These are phyloP conservation scores for Hemerocallis citrina DNA, from an alignment of 106 monocot genomes.

Conservation along the genomic window DNA sequence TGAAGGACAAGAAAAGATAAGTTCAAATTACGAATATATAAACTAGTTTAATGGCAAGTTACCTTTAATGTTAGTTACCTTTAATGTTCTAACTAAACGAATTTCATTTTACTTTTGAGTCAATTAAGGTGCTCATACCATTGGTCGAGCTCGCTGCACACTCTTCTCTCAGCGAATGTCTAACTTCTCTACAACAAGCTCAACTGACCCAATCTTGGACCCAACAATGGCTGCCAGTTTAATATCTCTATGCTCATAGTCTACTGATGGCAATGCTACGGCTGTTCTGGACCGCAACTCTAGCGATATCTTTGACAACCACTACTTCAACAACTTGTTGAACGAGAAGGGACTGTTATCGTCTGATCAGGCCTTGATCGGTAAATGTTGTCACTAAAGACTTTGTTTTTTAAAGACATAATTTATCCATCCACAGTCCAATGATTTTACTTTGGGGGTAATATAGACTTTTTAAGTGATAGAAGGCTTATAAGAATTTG, in stretches of 20 bases:
- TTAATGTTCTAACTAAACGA: too few species aligned
- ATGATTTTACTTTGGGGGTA: too few species aligned
- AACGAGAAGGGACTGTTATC: slow-evolving; percentile 46
- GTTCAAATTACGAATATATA: too few species aligned
- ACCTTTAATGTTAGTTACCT: too few species aligned
- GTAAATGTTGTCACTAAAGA: too few species aligned
- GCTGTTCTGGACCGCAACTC: slow-evolving; percentile 47
- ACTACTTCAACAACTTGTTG: slow-evolving; percentile 55
- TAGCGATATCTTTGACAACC: slow-evolving; percentile 54
- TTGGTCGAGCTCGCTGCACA: slow-evolving; percentile 53
- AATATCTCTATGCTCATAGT: slow-evolving; percentile 26
- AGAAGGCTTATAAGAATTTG: too few species aligned
- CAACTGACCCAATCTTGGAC: slow-evolving; percentile 45
- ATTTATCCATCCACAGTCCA: too few species aligned
- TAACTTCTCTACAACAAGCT: slow-evolving; percentile 41
- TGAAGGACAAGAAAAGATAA: too few species aligned
- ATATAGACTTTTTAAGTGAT: too few species aligned
- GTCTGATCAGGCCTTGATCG: slow-evolving; percentile 59
- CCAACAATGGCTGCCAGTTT: slow-evolving; percentile 20
- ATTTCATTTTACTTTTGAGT: too few species aligned
- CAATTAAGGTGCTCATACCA: slow-evolving; percentile 53
- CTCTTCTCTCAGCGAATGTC: slow-evolving; percentile 47
- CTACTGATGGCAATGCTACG: slow-evolving; percentile 50
- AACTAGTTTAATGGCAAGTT: too few species aligned
- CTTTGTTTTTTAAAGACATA: too few species aligned